A percentile compares a stretch with the other conserved stretches of the same genome.
Evolutionary conservation across 139 green algal species (phyloP).

Genomic region (Chlorella ohadii): DNA sequence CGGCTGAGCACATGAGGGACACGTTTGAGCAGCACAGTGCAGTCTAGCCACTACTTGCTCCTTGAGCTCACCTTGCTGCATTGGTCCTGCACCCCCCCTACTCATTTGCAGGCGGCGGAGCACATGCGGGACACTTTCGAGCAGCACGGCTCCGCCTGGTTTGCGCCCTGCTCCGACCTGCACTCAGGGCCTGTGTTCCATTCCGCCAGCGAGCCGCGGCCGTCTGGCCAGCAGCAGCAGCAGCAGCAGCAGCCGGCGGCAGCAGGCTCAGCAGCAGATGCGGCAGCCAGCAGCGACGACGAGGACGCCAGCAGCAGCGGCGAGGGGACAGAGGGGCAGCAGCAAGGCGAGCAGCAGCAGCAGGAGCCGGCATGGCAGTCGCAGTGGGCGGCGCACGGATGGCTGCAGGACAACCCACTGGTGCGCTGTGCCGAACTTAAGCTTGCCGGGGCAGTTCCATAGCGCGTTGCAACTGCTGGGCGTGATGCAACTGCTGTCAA

Average conservation of each 20-base stretch:
- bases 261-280: background rate
- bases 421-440: slow-evolving; percentile 2
- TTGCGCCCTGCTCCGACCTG: slow-evolving; percentile 30
- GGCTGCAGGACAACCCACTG: slow-evolving; percentile 76
- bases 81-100: too few relatives aligned
- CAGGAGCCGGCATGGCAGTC: slow-evolving; percentile 40
- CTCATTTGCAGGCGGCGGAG: slow-evolving; percentile 39
- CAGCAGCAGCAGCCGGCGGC: background rate
- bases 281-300: background rate
- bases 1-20: slow-evolving; percentile 62
- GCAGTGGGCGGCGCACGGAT: slow-evolving; percentile 58
- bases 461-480: too few relatives aligned
- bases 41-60: background rate
- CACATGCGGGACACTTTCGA: slow-evolving; percentile 74
- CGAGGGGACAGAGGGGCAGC: background rate
- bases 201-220: background rate
- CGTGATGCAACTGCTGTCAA: too few relatives aligned
- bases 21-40: slow-evolving; percentile 55
- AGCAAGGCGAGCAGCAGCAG: background rate
- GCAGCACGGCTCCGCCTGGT: slow-evolving; percentile 17
- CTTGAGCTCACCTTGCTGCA: too few relatives aligned
- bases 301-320: background rate
- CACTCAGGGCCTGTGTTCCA: slow-evolving; percentile 13
- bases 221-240: background rate
- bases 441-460: too few relatives aligned